Percentiles rank a stretch among this genome's conserved stretches.
Evolutionary conservation across 176 grass and related monocot species (phyloP).

Genomic region (Metroxylon sagu): DNA sequence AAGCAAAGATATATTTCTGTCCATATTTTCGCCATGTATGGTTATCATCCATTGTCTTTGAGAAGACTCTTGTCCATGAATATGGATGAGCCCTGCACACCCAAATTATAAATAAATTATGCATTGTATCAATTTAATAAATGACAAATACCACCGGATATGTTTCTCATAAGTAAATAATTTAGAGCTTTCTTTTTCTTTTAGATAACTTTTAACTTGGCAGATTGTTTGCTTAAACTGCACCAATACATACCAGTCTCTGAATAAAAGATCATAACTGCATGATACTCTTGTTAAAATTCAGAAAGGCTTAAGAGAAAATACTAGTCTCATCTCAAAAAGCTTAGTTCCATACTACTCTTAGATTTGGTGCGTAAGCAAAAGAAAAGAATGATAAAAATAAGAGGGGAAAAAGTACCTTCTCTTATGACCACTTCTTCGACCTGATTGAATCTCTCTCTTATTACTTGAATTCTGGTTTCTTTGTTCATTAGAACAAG

Average conservation of each 20-base stretch:
- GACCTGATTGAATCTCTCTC: not conserved
- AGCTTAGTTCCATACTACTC: too few relatives aligned
- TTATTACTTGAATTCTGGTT: constrained; percentile 15
- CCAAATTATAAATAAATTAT: not conserved
- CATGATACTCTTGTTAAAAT: too few relatives aligned
- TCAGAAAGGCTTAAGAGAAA: too few relatives aligned
- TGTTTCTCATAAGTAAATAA: not conserved
- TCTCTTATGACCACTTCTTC: not conserved
- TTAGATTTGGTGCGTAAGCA: too few relatives aligned
- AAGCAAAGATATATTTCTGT: constrained; percentile 62
- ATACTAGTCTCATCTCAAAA: too few relatives aligned
- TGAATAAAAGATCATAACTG: too few relatives aligned
- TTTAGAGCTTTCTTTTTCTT: not conserved
- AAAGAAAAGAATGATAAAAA: too few relatives aligned
- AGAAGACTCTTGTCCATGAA: constrained; percentile 7
- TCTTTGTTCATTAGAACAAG: not conserved
- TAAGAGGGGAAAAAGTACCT: not conserved
- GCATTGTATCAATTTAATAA: not conserved
- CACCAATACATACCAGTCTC: too few relatives aligned
- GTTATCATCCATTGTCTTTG: constrained; percentile 34
- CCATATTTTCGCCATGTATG: constrained; percentile 81
- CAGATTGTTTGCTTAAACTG: too few relatives aligned
- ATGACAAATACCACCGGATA: not conserved
- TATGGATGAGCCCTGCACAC: constrained; percentile 34
- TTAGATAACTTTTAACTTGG: not conserved